Conservation (phyloP, 208 protist species). For the Balamuthia mandrillaris region DNA sequence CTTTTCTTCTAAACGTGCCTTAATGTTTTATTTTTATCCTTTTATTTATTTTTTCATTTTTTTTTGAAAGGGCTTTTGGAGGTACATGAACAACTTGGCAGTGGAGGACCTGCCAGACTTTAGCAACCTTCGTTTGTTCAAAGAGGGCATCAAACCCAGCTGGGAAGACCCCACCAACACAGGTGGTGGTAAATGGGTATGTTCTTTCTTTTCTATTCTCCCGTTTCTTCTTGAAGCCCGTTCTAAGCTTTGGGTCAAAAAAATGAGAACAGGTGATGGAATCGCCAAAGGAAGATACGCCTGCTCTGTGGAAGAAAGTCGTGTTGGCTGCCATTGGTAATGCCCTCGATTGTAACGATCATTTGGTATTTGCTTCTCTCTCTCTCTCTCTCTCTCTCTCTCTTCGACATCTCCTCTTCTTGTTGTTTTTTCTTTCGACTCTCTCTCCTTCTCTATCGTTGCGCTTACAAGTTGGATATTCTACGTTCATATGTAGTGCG, state of each 20-base stretch:
- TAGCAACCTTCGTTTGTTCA: constrained; percentile 8
- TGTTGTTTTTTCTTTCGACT: not conserved
- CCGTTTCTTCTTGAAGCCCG: not conserved
- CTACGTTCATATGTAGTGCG: not conserved
- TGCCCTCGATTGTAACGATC: not conserved
- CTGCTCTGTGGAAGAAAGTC: not conserved
- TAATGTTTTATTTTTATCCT: not conserved
- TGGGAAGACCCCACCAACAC: constrained; percentile 29
- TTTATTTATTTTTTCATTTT: not conserved
- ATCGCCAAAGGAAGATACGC: not conserved
- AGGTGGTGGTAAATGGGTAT: constrained; percentile 12
- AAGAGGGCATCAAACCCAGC: constrained; percentile 9
- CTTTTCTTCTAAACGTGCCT: not conserved
- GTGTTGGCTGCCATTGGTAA: constrained; percentile 3
- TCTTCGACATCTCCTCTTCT: not conserved
- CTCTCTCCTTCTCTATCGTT: not conserved
- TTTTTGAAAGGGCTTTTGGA: constrained; percentile 1
- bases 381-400: not conserved
- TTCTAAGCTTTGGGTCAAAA: not conserved
- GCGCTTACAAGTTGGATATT: not conserved
- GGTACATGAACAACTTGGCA: constrained; percentile 16
- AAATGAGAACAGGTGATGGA: constrained; percentile 12
- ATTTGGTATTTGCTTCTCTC: not conserved
- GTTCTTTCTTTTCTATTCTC: not conserved
- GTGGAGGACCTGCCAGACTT: not conserved